Conservation (phyloP, 2,329 filamentous ascomycete genomes). For the Hymenotorrendiella dingleyae region DNA sequence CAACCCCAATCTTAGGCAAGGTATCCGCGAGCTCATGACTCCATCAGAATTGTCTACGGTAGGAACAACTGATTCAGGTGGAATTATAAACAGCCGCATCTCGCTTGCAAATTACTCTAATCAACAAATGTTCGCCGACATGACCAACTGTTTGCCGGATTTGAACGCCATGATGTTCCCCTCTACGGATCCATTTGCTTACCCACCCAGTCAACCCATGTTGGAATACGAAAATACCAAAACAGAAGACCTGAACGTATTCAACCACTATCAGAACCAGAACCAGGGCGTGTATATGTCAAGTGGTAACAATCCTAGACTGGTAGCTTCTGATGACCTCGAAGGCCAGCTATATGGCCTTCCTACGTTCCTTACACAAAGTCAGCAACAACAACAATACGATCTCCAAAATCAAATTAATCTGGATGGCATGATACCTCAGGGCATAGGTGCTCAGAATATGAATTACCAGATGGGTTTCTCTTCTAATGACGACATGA, state of each 20-base stretch:
- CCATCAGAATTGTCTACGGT: slow-evolving; percentile 22
- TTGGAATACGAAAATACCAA: slow-evolving; percentile 47
- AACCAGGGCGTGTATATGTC: slow-evolving; percentile 28
- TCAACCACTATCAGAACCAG: slow-evolving; percentile 9
- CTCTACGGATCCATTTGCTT: slow-evolving; percentile 70
- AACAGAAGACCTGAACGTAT: slow-evolving; percentile 16
- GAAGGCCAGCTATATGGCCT: slow-evolving; percentile 70
- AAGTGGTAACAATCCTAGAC: slow-evolving; percentile 17
- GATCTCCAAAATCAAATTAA: slow-evolving; percentile 16
- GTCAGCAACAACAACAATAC: slow-evolving; percentile 19
- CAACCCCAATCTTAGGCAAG: slow-evolving; percentile 25
- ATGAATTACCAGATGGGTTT: slow-evolving; percentile 20
- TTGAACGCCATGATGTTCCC: slow-evolving; percentile 77
- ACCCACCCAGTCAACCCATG: slow-evolving; percentile 68
- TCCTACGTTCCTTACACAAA: slow-evolving; percentile 55
- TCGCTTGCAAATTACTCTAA: slow-evolving; percentile 15
- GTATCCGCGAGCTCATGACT: slow-evolving; percentile 24
- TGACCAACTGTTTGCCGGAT: slow-evolving; percentile 46
- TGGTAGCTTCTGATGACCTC: slow-evolving; percentile 47
- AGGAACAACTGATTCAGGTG: slow-evolving; percentile 24
- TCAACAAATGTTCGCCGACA: slow-evolving; percentile 31
- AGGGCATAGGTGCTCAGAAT: slow-evolving; percentile 11
- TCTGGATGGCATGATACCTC: slow-evolving; percentile 11
- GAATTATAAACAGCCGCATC: slow-evolving; percentile 15
- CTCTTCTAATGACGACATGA: slow-evolving; percentile 19